Base-by-base conservation (phyloP, 805 yeast genomes). In the Isabelozyma heimii region DNA sequence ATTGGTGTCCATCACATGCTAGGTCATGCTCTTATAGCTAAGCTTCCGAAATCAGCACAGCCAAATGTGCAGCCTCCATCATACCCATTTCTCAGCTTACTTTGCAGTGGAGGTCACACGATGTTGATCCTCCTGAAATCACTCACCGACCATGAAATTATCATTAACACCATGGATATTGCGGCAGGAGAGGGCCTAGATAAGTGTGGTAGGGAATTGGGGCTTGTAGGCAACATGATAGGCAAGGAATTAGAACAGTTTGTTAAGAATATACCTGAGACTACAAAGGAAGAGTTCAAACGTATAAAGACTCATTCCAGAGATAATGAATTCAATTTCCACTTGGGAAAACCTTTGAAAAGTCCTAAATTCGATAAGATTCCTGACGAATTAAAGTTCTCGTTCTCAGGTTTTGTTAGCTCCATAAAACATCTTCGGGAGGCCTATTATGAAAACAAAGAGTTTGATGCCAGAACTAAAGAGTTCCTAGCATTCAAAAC, bases 1-100 rank as follows among this genome's bases (percentile, higher is more conserved):
- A 72, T 94, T 1, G 98, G 97, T 0, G 97, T 92, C 0, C 96
- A 94, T 63, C 99, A 94, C 60, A 92, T 94, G 99, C 73, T 92
- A 44, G 99, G 96, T 0, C 99, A 94, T 69, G 70, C 94, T 5
- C 65, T 94, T 27, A 75, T 89, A 0, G 64, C 75, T 0, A 60
- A 56, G 15, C 56, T 73, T 35, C 64, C 71, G 3, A 61, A 63
- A 44, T 33, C 46, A 27, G 46, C 48, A 47, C 59, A 54, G 83
- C 91, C 1, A 64, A 91, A 45, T 63, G 83, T 62, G 69, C 62
- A 17, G 59, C 67, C 45, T 0, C 88, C 89, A 0, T 46, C 61
- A 14, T 87, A 72, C 55, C 95, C 95, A 2, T 89, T 87, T 54
- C 56, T 89, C 13, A 87, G 91, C 57, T 70, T 94, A 24, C 69